Evolutionary conservation across 163 green algal genomes (phyloP).

Genomic region (Scenedesmus sp.): DNA sequence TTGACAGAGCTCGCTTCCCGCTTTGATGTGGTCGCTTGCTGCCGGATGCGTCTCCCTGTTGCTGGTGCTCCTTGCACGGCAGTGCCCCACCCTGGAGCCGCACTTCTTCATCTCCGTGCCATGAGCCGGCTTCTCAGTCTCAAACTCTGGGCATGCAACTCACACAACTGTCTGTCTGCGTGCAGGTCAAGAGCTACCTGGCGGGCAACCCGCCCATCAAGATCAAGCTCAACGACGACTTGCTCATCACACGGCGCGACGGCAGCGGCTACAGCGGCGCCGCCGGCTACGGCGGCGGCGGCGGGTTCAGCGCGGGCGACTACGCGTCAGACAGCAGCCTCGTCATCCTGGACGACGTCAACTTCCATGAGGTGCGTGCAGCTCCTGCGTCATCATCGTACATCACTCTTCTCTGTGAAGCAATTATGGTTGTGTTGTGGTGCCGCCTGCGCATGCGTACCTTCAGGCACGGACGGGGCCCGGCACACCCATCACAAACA

Average conservation of each 20-base stretch:
- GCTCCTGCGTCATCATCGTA: too few species aligned
- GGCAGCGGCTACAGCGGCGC: constrained; percentile 53
- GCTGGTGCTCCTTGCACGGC: too few species aligned
- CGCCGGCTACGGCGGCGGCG: not conserved
- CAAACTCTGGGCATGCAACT: not conserved
- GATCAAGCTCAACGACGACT: constrained; percentile 90
- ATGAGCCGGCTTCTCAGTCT: not conserved
- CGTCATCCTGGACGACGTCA: constrained; percentile 89
- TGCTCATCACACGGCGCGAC: constrained; percentile 77
- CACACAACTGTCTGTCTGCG: not conserved
- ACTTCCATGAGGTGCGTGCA: constrained; percentile 81
- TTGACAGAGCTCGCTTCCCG: too few species aligned
- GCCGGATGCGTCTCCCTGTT: too few species aligned
- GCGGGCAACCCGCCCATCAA: constrained; percentile 88
- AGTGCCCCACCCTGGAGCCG: too few species aligned
- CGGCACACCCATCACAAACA: not conserved
- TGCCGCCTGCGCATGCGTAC: not conserved
- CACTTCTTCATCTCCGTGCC: not conserved
- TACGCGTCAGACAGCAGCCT: constrained; percentile 51
- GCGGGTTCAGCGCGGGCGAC: constrained; percentile 40
- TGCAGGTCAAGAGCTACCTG: constrained; percentile 92
- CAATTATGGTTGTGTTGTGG: not conserved
- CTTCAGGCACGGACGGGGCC: not conserved
- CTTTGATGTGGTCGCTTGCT: too few species aligned
- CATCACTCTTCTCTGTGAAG: too few species aligned